These are phyloP conservation scores for Sonneratia alba DNA, from an alignment of 345 rosid species.

Conservation along the genomic window DNA sequence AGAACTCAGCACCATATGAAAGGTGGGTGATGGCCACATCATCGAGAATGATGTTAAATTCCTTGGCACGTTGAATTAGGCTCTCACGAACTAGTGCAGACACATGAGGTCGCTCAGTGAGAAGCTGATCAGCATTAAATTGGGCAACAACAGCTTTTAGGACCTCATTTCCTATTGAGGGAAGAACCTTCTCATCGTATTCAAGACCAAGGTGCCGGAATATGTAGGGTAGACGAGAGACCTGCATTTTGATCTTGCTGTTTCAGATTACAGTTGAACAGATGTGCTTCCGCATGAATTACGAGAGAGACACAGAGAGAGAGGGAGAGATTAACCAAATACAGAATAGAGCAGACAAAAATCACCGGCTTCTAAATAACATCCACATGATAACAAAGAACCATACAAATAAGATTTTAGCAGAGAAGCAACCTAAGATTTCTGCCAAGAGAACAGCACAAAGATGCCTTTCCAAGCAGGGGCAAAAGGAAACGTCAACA, in stretches of 20 bases:
- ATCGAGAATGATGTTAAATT: conserved; percentile 78
- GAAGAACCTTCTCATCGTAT: conserved; percentile 92
- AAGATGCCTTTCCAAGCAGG: not conserved
- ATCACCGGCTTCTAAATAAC: not conserved
- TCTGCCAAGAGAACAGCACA: not conserved
- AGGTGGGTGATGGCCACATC: conserved; percentile 95
- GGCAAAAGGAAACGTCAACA: not conserved
- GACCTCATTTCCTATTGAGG: conserved; percentile 95
- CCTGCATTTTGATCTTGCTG: conserved; percentile 26
- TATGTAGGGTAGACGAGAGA: conserved; percentile 54
- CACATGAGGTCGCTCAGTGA: conserved; percentile 95
- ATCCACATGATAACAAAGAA: not conserved
- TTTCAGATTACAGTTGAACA: not conserved
- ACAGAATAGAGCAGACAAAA: not conserved
- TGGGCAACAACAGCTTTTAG: conserved; percentile 91
- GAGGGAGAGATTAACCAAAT: not conserved
- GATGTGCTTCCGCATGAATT: not conserved
- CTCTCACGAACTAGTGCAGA: conserved; percentile 76
- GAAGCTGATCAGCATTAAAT: conserved; percentile 97
- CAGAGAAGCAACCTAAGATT: not conserved
- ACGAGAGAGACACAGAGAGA: not conserved
- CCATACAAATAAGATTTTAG: not conserved
- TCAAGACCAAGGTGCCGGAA: conserved; percentile 86
- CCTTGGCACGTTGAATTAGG: conserved; percentile 65
- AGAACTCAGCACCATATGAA: conserved; percentile 87